Percentiles rank a stretch among this genome's conserved stretches.
These are phyloP conservation scores for Tetrapisispora phaffii DNA, from an alignment of 805 yeast species.

Conservation along the genomic window DNA sequence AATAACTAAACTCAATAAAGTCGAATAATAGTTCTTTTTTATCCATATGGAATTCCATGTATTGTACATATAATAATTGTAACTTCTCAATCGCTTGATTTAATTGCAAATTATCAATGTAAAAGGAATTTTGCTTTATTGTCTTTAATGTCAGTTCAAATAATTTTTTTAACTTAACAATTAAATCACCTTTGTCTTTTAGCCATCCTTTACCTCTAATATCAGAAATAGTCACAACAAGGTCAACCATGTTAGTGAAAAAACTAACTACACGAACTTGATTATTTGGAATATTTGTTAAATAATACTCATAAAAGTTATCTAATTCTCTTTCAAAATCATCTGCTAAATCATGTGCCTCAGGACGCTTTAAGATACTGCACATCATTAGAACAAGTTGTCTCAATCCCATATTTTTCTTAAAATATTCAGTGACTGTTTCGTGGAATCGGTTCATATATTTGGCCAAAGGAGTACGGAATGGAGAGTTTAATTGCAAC, in stretches of 20 bases:
- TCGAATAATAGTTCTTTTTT: slow-evolving; percentile 33
- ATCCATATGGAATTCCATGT: slow-evolving; percentile 27
- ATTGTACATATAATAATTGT: slow-evolving; percentile 39
- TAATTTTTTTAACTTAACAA: slow-evolving; percentile 24
- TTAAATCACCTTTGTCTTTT: slow-evolving; percentile 32
- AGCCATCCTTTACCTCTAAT: slow-evolving; percentile 52
- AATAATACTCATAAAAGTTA: slow-evolving; percentile 38
- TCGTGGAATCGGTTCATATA: slow-evolving; percentile 75
- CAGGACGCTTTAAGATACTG: slow-evolving; percentile 23
- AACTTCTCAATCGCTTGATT: slow-evolving; percentile 58
- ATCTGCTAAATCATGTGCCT: slow-evolving; percentile 41
- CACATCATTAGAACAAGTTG: slow-evolving; percentile 38
- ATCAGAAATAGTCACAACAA: slow-evolving; percentile 43
- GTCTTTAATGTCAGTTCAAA: slow-evolving; percentile 18
- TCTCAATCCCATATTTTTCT: slow-evolving; percentile 54
- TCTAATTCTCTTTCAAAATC: slow-evolving; percentile 45
- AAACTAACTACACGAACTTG: slow-evolving; percentile 30
- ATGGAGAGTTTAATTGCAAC: slow-evolving; percentile 79
- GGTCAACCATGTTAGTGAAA: slow-evolving; percentile 64
- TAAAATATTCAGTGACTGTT: slow-evolving; percentile 62
- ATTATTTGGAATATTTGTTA: slow-evolving; percentile 35
- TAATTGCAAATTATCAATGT: slow-evolving; percentile 50
- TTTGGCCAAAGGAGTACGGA: slow-evolving; percentile 81
- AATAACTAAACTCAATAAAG: slow-evolving; percentile 31
- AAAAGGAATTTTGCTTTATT: slow-evolving; percentile 20